phyloP scores from a whole-genome alignment of 2,329 filamentous ascomycete genomes.

The Fusarium euwallaceae region DNA sequence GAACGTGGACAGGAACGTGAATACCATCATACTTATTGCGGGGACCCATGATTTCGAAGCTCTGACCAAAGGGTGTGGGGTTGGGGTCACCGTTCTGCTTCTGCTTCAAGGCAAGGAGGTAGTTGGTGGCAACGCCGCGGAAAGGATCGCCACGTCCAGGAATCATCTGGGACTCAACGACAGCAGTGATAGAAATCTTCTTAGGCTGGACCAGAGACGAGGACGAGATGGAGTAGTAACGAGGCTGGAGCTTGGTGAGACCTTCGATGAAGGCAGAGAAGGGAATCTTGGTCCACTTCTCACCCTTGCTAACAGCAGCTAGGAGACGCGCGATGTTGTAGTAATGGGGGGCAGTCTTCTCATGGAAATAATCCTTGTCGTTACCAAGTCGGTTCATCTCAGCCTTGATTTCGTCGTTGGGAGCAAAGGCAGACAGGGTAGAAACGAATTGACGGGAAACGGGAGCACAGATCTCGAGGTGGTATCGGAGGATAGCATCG shows the following conservation, averaged over 20 bases:
- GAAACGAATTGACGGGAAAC: slow-evolving; percentile 96
- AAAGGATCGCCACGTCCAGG: slow-evolving; percentile 84
- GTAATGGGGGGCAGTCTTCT: slow-evolving; percentile 83
- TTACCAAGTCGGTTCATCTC: slow-evolving; percentile 90
- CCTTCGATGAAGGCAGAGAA: slow-evolving; percentile 97
- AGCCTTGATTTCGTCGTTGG: slow-evolving; percentile 84
- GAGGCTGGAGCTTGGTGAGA: slow-evolving; percentile 93
- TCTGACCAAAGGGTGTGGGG: slow-evolving; percentile 85
- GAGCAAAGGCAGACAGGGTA: slow-evolving; percentile 88
- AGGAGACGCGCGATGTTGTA: slow-evolving; percentile 93
- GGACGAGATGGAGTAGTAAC: slow-evolving; percentile 99
- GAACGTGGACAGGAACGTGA: slow-evolving; percentile 93
- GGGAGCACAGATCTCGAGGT: slow-evolving; percentile 95
- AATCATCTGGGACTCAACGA: slow-evolving; percentile 87
- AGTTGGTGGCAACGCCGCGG: slow-evolving; percentile 97
- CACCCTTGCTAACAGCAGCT: slow-evolving; percentile 76
- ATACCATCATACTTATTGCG: slow-evolving; percentile 98
- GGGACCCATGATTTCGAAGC: slow-evolving; percentile 88
- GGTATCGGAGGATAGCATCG: slow-evolving; percentile 92
- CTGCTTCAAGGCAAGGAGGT: slow-evolving; percentile 92
- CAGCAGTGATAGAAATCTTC: slow-evolving; percentile 94
- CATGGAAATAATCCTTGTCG: slow-evolving; percentile 96
- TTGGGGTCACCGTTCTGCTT: slow-evolving; percentile 92
- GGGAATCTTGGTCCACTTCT: slow-evolving; percentile 86
- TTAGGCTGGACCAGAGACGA: slow-evolving; percentile 94